These are phyloP conservation scores for Cantharellus cinnabarinus DNA, from an alignment of 768 basidiomycete species.

Conservation along the genomic window DNA sequence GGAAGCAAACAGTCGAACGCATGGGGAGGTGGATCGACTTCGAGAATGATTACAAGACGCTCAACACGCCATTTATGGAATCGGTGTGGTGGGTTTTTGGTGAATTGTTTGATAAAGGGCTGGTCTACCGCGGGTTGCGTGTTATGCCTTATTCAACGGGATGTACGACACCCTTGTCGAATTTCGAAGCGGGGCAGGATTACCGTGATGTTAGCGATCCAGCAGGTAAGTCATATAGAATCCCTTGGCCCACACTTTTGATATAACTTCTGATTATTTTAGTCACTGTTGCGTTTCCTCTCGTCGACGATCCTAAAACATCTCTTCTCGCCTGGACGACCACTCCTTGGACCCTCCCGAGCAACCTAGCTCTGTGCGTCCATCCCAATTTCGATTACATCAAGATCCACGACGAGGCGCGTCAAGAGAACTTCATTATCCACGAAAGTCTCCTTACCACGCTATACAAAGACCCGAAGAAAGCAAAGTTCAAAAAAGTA, in stretches of 20 bases:
- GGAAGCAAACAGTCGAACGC: constrained; percentile 86
- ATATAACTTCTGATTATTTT: constrained; percentile 5
- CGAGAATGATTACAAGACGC: constrained; percentile 97
- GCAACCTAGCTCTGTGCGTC: constrained; percentile 86
- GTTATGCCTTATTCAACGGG: constrained; percentile 99
- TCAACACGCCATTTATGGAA: constrained; percentile 90
- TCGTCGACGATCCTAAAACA: constrained; percentile 82
- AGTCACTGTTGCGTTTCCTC: constrained; percentile 84
- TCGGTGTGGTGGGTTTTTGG: constrained; percentile 98
- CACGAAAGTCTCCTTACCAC: constrained; percentile 72
- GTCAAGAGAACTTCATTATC: constrained; percentile 75
- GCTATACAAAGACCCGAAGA: constrained; percentile 91
- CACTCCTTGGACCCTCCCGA: constrained; percentile 95
- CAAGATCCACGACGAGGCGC: constrained; percentile 86
- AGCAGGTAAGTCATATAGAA: constrained; percentile 33
- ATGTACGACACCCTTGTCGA: constrained; percentile 86
- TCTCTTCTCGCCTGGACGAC: constrained; percentile 95
- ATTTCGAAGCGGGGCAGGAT: constrained; percentile 87
- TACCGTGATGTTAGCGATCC: constrained; percentile 92
- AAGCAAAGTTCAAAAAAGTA: constrained; percentile 86
- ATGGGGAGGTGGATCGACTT: constrained; percentile 99
- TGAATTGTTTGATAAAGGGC: constrained; percentile 74
- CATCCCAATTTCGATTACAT: constrained; percentile 91
- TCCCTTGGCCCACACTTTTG: neutral
- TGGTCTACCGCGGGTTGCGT: constrained; percentile 81